A percentile compares a stretch with the other conserved stretches of the same genome.
These are phyloP conservation scores for Petunia axillaris DNA, from an alignment of 257 asterid species.

Conservation along the genomic window DNA sequence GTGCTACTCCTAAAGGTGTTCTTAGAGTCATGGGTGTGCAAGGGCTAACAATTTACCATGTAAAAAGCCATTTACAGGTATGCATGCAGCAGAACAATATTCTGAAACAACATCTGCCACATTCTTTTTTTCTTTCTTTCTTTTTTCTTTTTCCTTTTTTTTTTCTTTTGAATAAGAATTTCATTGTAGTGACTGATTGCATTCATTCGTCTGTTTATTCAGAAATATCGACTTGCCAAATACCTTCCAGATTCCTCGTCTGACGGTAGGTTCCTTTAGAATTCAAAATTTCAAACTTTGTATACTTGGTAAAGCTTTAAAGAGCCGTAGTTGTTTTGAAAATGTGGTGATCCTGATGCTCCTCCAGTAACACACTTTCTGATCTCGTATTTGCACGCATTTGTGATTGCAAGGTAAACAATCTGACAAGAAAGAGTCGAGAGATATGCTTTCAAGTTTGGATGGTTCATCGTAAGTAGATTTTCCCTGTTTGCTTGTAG, in stretches of 20 bases:
- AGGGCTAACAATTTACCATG: slow-evolving; percentile 96
- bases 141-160: neutral
- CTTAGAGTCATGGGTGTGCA: slow-evolving; percentile 98
- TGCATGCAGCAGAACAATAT: slow-evolving; percentile 11
- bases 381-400: slow-evolving; percentile 29
- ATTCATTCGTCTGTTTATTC: slow-evolving; percentile 37
- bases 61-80: slow-evolving; percentile 99
- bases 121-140: neutral
- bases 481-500: slow-evolving; percentile 14
- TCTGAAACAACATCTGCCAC: neutral
- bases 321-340: neutral
- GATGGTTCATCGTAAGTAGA: slow-evolving; percentile 93
- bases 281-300: neutral
- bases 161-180: neutral
- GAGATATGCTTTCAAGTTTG: slow-evolving; percentile 72
- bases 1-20: slow-evolving; percentile 99
- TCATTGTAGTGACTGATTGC: slow-evolving; percentile 27
- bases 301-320: neutral
- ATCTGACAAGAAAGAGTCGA: slow-evolving; percentile 83
- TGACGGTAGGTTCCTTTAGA: slow-evolving; percentile 66
- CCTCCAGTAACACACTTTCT: slow-evolving; percentile 22
- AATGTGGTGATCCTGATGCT: neutral
- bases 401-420: slow-evolving; percentile 59
- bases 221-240: slow-evolving; percentile 99
- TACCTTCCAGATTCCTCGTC: slow-evolving; percentile 94